Evolutionary conservation across 371 early-diverging fungal species (phyloP), one percentile per base, ranked within the genome.

Genomic region (Mortierella sp.): DNA sequence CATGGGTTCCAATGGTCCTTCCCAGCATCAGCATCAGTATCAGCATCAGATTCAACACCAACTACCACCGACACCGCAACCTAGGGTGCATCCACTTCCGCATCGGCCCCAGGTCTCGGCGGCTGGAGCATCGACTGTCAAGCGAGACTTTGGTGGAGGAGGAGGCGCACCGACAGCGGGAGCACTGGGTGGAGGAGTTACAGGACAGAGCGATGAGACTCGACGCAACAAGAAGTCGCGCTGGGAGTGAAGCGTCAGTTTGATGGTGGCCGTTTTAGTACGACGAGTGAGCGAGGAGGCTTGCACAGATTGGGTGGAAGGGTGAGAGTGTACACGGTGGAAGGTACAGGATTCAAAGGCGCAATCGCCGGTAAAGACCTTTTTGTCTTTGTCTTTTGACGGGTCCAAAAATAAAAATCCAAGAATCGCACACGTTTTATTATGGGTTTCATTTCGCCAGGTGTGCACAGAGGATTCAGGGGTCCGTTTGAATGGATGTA

Each of bases 211-310:
- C 5, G 83, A 79, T 1, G 71, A 74, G 1, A 16, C 58, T 10
- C 49, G 76, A 43, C 79, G 75, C 56, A 72, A 12, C 48, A 83
- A 83, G 75, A 83, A 83, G 73, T 75, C 84, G 78, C 80, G 84
- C 7, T 83, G 84, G 84, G 84, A 79, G 48, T 83, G 41, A 63
- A 7, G 24, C n/a, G n/a, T 51, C 4, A 6, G 51, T 16, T 51
- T 51, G 51, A 21, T 51, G 51, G 21, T 48, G 48, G 14, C 8
- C 10, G 48, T 48, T 48, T 41, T 7, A 41, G 46, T 14, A 5
- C 5, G 18, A 18, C 21, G 21, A 51, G 51, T 51, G 51, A 41
- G 48, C 35, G 48, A 12, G 46, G 46, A 46, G 46, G 46, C 4
- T 46, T n/a, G 35, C 58, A 41, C 7, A 46, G 46, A 12, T 46